phyloP scores from a whole-genome alignment of 495 filamentous ascomycete genomes.

The Penicillium silybi region DNA sequence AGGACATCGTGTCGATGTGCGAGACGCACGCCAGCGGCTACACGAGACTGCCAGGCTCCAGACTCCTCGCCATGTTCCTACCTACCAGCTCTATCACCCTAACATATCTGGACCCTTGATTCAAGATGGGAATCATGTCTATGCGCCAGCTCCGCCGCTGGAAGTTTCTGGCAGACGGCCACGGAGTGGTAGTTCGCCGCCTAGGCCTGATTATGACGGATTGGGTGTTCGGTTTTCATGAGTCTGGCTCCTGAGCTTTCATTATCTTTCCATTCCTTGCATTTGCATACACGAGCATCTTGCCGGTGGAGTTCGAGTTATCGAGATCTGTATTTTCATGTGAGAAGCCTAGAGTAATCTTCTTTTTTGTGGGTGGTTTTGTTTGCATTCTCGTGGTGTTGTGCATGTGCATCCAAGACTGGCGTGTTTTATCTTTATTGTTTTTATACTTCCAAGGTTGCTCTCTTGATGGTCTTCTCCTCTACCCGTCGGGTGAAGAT shows the following conservation, averaged over 20 bases:
- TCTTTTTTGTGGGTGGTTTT: neutral
- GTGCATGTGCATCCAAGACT: neutral
- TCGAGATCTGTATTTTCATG: neutral
- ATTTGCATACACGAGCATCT: neutral
- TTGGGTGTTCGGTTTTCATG: conserved; percentile 21
- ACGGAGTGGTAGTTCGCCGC: conserved; percentile 57
- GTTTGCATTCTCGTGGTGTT: neutral
- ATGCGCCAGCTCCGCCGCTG: conserved; percentile 16
- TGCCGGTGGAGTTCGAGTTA: neutral
- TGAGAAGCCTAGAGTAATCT: neutral
- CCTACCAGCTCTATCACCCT: conserved; percentile 28
- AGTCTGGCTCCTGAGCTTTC: neutral
- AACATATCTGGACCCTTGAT: conserved; percentile 35
- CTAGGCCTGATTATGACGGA: conserved; percentile 20
- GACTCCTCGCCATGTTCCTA: conserved; percentile 14
- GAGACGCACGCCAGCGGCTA: conserved; percentile 25
- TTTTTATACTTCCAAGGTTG: neutral
- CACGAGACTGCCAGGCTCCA: conserved; percentile 17
- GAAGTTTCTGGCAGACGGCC: conserved; percentile 20
- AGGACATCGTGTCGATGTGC: conserved; percentile 30
- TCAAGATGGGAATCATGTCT: conserved; percentile 18
- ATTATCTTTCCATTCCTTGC: neutral
- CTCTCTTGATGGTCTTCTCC: neutral
- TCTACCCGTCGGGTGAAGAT: neutral
- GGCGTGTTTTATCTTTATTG: neutral